Conservation (phyloP, 106 monocot genomes). For the Dactylorhiza incarnata region DNA sequence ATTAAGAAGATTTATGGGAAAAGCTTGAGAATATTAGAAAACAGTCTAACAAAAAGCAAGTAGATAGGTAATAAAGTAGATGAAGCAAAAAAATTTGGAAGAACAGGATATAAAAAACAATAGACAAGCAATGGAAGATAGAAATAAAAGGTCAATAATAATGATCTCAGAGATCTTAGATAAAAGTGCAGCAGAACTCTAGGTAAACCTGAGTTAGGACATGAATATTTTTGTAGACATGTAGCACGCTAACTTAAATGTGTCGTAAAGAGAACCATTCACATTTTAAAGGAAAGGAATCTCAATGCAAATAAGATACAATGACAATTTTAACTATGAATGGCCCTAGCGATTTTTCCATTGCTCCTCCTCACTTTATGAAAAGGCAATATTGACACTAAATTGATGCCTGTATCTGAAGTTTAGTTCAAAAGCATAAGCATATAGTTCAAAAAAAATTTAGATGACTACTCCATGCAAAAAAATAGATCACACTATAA, state of each 20-base stretch:
- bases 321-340: neutral
- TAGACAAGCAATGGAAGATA: neutral
- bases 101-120: neutral
- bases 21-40: neutral
- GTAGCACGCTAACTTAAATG: neutral
- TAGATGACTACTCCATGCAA: neutral
- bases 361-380: neutral
- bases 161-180: neutral
- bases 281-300: neutral
- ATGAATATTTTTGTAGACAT: neutral
- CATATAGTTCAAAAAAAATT: neutral
- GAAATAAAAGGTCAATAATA: slow-evolving; percentile 2
- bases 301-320: neutral
- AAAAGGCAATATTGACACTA: neutral
- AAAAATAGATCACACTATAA: no score
- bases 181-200: neutral
- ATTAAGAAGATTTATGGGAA: neutral
- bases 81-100: no score
- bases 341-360: neutral
- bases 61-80: neutral
- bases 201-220: neutral
- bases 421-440: neutral
- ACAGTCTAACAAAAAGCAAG: neutral
- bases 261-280: neutral
- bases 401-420: neutral